A percentile compares a stretch with the other conserved stretches of the same genome.
phyloP scores from a whole-genome alignment of 2,329 filamentous ascomycete genomes.

The Ceratocystis smalleyi region DNA sequence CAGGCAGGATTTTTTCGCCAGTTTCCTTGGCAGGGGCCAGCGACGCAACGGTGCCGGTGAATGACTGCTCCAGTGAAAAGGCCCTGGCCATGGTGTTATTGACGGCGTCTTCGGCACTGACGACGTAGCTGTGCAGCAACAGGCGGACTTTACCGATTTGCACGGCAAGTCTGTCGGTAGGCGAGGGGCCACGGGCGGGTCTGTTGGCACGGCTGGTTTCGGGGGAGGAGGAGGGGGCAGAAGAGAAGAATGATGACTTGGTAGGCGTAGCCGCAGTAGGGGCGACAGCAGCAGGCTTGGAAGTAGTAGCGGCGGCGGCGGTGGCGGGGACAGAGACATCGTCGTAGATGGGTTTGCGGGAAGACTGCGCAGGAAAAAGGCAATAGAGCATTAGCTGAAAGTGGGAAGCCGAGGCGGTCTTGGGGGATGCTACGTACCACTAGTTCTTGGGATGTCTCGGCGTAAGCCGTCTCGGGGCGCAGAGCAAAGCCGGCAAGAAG shows the following conservation, averaged over 20 bases:
- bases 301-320: not conserved
- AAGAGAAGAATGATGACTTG: slow-evolving; percentile 20
- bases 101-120: slow-evolving; percentile 61
- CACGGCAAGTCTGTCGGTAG: slow-evolving; percentile 74
- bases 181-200: slow-evolving; percentile 44
- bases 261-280: slow-evolving; percentile 22
- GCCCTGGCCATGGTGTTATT: slow-evolving; percentile 68
- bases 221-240: slow-evolving; percentile 19
- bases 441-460: slow-evolving; percentile 32
- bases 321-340: slow-evolving; percentile 27
- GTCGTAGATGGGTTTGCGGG: slow-evolving; percentile 66
- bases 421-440: slow-evolving; percentile 10
- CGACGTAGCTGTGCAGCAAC: slow-evolving; percentile 61
- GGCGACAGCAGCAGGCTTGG: slow-evolving; percentile 18
- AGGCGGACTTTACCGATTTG: slow-evolving; percentile 70
- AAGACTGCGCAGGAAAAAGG: not conserved
- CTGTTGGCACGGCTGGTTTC: slow-evolving; percentile 22
- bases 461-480: slow-evolving; percentile 33
- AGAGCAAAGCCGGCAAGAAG: slow-evolving; percentile 35
- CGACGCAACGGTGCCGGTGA: slow-evolving; percentile 77
- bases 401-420: not conserved
- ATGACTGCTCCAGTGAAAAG: slow-evolving; percentile 73
- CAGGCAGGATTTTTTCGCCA: slow-evolving; percentile 79
- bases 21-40: slow-evolving; percentile 74
- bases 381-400: not conserved